phyloP scores from a whole-genome alignment of 75 land plant species.

The Gnetum montanum region DNA sequence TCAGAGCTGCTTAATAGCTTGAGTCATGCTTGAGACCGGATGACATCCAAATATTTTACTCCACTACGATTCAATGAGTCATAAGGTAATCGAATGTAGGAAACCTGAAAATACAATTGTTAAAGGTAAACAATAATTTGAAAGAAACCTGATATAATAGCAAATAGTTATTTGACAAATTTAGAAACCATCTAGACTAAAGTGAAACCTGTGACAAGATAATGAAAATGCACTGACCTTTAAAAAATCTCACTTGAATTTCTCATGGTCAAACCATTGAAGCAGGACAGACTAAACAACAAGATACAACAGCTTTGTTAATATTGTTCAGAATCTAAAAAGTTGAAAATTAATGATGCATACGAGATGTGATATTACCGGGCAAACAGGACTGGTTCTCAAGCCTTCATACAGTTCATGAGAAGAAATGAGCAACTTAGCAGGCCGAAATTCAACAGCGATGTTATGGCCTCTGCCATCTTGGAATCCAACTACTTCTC shows the following conservation, averaged over 20 bases:
- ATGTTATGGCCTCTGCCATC: conserved; percentile 43
- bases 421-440: conserved; percentile 55
- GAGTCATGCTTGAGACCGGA: background rate
- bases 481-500: conserved; percentile 49
- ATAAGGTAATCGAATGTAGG: too few species aligned
- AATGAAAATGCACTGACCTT: conserved; percentile 1
- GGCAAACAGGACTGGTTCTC: conserved; percentile 65
- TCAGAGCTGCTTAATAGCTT: too few species aligned
- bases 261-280: conserved; percentile 11
- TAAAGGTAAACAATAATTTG: too few species aligned
- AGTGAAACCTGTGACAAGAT: background rate
- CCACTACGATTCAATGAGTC: background rate
- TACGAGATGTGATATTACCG: conserved; percentile 41
- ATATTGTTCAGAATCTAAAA: background rate
- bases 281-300: conserved; percentile 1
- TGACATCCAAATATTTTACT: background rate
- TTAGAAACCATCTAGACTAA: background rate
- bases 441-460: conserved; percentile 71
- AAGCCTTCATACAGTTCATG: conserved; percentile 69
- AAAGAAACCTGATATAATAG: too few species aligned
- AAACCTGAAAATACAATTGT: too few species aligned
- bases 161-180: too few species aligned
- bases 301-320: background rate
- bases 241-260: conserved; percentile 3
- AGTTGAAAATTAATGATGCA: background rate